Percentiles rank a stretch among this genome's conserved stretches.
These are phyloP conservation scores for Flaveria trinervia DNA, from an alignment of 129 eudicot genomes.

Conservation along the genomic window DNA sequence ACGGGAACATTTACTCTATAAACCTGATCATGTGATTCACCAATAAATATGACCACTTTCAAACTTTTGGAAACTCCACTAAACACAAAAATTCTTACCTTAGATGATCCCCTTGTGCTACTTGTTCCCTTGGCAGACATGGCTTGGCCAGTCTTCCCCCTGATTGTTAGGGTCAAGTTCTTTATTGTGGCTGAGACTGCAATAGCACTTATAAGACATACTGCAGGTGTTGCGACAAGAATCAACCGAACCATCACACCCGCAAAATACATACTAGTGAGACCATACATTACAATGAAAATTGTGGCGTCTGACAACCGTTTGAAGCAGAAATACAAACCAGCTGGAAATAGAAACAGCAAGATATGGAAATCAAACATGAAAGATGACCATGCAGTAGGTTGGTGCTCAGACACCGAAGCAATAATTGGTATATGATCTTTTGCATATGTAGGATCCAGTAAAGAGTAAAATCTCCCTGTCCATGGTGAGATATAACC, in stretches of 20 bases:
- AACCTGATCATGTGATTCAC: background rate
- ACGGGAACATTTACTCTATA: background rate
- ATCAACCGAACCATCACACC: slow-evolving; percentile 99
- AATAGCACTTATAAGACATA: slow-evolving; percentile 93
- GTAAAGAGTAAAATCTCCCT: slow-evolving; percentile 90
- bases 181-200: slow-evolving; percentile 94
- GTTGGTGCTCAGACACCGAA: slow-evolving; percentile 95
- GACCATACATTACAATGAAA: slow-evolving; percentile 92
- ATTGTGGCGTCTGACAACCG: slow-evolving; percentile 92
- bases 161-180: slow-evolving; percentile 64
- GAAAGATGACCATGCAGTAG: slow-evolving; percentile 98
- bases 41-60: background rate
- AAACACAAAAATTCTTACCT: slow-evolving; percentile 47
- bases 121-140: slow-evolving; percentile 65
- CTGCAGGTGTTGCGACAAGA: slow-evolving; percentile 94
- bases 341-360: slow-evolving; percentile 83
- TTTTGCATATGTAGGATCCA: slow-evolving; percentile 97
- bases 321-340: slow-evolving; percentile 92
- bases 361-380: slow-evolving; percentile 95
- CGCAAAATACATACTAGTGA: slow-evolving; percentile 94
- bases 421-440: slow-evolving; percentile 96
- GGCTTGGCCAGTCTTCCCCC: slow-evolving; percentile 52
- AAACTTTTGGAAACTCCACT: background rate
- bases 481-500: slow-evolving; percentile 99
- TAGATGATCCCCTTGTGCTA: slow-evolving; percentile 67